These are phyloP conservation scores for Magnaporthiopsis rhizophila DNA, from an alignment of 2,329 filamentous ascomycete species.

Conservation along the genomic window DNA sequence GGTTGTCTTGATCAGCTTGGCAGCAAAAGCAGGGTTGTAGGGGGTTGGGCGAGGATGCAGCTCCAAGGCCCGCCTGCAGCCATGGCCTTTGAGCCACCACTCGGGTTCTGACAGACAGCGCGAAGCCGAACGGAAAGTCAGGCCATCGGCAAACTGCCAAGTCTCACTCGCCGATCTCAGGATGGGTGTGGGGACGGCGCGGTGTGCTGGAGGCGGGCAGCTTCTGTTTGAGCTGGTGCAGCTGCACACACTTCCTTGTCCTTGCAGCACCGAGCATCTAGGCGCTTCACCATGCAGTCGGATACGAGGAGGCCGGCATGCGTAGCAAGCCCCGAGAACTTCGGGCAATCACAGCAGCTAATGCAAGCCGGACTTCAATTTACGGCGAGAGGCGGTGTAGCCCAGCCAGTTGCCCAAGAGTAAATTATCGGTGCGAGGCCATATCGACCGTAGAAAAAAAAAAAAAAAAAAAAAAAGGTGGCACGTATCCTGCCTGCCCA, in stretches of 20 bases:
- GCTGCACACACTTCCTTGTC: background rate
- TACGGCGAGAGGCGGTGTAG: background rate
- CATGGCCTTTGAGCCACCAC: background rate
- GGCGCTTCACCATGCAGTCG: background rate
- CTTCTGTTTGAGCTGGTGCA: background rate
- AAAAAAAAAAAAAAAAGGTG: background rate
- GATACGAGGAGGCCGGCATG: background rate
- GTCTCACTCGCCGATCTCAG: background rate
- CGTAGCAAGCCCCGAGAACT: background rate
- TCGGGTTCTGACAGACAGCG: background rate
- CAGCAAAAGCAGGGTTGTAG: slow-evolving; percentile 4
- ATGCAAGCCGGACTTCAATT: background rate
- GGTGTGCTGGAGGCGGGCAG: background rate
- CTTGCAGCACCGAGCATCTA: background rate
- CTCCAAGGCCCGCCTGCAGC: background rate
- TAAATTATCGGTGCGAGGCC: background rate
- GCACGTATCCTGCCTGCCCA: background rate
- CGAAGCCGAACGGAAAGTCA: background rate
- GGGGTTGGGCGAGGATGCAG: background rate
- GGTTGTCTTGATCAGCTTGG: background rate
- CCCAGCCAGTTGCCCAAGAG: background rate
- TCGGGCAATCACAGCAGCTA: background rate
- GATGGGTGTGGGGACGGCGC: background rate
- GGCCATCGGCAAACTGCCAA: background rate
- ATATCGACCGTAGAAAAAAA: background rate